Base-by-base conservation (phyloP, 306 rosid genomes). In the Glycine soja region DNA sequence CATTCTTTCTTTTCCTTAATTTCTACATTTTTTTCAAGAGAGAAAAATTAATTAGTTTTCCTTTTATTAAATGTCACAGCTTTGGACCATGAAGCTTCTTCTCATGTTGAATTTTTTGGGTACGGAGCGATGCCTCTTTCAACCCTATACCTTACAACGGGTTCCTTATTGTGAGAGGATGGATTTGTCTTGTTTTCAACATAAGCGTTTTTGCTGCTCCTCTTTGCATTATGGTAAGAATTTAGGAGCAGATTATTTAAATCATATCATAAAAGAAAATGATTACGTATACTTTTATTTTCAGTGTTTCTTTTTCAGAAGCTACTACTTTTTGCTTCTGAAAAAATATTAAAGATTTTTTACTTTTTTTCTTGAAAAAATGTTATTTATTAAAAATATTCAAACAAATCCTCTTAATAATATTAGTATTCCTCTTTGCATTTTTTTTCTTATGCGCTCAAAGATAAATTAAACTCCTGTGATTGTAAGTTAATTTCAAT, bases 191-290 rank as follows among this genome's bases (percentile, higher is more conserved):
- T 0, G 91, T 81, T 3, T 90, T 96, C 70, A 96, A 91, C 79
- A 82, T 92, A 3, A 72, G 82, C 2, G 99, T 96, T 0, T 96
- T 93, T 74, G 98, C 92, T 72, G 90, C 99, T 32, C 99, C 99
- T 50, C 97, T 96, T 8, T 76, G 85, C 79, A 89, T 90, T 61
- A 59, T 90, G 86, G 99, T 95, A 59, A 83, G 84, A 24, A 72
- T 48, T 74, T 18, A 54, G 16, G 36, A 16, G 10, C 56, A 40
- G 0, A 43, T 7, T 68, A 15, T 68, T 67, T 9, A 68, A 16
- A 42, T 42, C 72, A 11, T 18, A 18, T 24, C 30, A 24, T 24
- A 24, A 68, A 13, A 45, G 9, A 45, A 19, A 24, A 70, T 4
- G 2, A 67, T n/a, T 67, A 15, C 5, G 43, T 3, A 42, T 36